These are phyloP conservation scores for Annulohypoxylon bovei DNA, from an alignment of 495 filamentous ascomycete genomes.

Conservation along the genomic window DNA sequence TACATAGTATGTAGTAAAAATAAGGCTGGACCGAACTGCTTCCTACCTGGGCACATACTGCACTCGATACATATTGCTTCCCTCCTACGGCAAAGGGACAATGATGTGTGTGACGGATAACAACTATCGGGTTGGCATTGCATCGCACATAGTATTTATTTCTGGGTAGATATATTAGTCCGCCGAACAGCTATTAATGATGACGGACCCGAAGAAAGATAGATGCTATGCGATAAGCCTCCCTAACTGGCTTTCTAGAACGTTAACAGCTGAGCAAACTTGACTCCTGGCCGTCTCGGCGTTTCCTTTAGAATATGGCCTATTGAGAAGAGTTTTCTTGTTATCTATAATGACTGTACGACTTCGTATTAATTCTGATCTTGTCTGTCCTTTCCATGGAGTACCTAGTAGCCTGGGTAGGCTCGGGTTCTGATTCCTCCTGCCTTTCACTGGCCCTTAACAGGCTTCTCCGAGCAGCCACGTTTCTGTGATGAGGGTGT, in stretches of 20 bases:
- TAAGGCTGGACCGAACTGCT: conserved; percentile 28
- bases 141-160: conserved; percentile 8
- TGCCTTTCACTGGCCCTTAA: background rate
- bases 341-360: background rate
- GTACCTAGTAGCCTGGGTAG: background rate
- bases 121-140: conserved; percentile 32
- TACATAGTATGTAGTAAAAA: conserved; percentile 12
- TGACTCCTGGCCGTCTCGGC: conserved; percentile 6
- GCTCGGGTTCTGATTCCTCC: conserved; percentile 6
- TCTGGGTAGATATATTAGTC: conserved; percentile 18
- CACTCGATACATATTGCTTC: conserved; percentile 39
- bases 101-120: conserved; percentile 17
- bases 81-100: conserved; percentile 18
- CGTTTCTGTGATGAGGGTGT: conserved; percentile 30
- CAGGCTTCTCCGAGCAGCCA: conserved; percentile 31
- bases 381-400: background rate
- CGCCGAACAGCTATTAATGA: conserved; percentile 13
- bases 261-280: background rate
- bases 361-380: background rate
- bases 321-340: background rate
- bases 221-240: conserved; percentile 7
- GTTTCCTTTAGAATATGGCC: background rate
- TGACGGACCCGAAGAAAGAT: conserved; percentile 17
- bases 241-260: background rate
- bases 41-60: conserved; percentile 19